These are phyloP conservation scores for Acanthamoeba triangularis DNA, from an alignment of 208 protist genomes.

Conservation along the genomic window DNA sequence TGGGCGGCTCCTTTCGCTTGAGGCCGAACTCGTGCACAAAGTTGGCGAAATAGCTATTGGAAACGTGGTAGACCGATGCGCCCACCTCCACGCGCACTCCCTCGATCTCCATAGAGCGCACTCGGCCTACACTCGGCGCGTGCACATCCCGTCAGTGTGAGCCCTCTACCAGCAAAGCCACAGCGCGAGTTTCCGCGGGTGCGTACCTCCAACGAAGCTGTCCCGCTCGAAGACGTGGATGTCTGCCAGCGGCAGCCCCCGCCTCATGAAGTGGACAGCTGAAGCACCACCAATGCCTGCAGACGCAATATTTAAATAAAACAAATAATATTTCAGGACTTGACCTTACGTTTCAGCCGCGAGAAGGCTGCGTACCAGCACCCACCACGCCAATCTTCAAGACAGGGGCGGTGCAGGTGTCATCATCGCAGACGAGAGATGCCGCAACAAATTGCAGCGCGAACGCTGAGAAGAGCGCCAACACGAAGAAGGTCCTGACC, in stretches of 20 bases:
- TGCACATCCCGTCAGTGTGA: too few relatives aligned
- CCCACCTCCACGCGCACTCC: conserved; percentile 18
- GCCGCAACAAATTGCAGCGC: background rate
- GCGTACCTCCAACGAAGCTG: background rate
- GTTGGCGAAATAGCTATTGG: conserved; percentile 12
- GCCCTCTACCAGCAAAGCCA: background rate
- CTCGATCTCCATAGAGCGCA: background rate
- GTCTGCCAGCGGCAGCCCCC: background rate
- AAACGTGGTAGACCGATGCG: conserved; percentile 47
- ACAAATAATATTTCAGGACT: too few relatives aligned
- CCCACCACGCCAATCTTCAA: background rate
- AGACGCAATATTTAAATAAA: background rate
- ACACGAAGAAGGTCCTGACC: background rate
- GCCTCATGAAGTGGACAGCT: background rate
- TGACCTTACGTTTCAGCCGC: too few relatives aligned
- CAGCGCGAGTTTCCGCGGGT: background rate
- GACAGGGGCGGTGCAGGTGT: background rate
- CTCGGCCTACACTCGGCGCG: background rate
- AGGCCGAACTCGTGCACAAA: conserved; percentile 19
- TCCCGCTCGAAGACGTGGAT: conserved; percentile 41
- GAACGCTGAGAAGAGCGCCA: background rate
- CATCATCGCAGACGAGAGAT: background rate
- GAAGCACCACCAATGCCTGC: conserved; percentile 36
- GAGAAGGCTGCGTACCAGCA: background rate
- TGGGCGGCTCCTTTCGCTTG: conserved; percentile 31